Percentiles rank a stretch among this genome's conserved stretches.
Evolutionary conservation across 129 eudicot species (phyloP).

Genomic region (Lactuca saligna): DNA sequence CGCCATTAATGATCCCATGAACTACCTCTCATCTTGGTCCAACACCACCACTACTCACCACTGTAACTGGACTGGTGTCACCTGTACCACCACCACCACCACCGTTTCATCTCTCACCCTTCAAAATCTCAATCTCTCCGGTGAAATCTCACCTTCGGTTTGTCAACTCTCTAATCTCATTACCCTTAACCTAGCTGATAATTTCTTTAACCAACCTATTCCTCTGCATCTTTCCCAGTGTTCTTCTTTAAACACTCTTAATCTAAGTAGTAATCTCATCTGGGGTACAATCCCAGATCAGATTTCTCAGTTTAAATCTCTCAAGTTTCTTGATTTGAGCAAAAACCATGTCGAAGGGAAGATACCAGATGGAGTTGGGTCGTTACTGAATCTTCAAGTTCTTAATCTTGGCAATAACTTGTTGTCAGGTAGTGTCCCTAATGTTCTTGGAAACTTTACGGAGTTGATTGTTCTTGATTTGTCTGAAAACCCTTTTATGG

Average conservation of each 20-base stretch:
- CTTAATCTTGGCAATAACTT: constrained; percentile 74
- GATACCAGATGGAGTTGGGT: constrained; percentile 81
- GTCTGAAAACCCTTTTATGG: constrained; percentile 76
- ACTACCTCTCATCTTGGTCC: constrained; percentile 72
- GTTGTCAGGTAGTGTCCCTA: constrained; percentile 69
- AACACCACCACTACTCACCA: constrained; percentile 54
- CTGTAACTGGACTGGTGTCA: constrained; percentile 93
- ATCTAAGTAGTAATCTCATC: constrained; percentile 77
- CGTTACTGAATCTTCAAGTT: constrained; percentile 51
- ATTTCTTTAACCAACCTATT: constrained; percentile 77
- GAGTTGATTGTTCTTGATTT: constrained; percentile 72
- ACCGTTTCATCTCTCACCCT: constrained; percentile 60
- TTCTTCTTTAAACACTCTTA: constrained; percentile 52
- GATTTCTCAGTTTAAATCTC: constrained; percentile 65
- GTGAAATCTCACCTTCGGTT: constrained; percentile 70
- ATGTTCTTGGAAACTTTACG: constrained; percentile 67
- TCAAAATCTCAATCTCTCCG: constrained; percentile 78
- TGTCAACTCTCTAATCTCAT: constrained; percentile 54
- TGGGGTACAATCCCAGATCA: constrained; percentile 97
- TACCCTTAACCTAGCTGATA: constrained; percentile 71
- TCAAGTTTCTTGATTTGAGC: constrained; percentile 77
- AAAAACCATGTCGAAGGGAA: constrained; percentile 78
- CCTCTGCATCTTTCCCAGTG: constrained; percentile 90
- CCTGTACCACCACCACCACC: constrained; percentile 46
- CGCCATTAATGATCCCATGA: constrained; percentile 68